These are phyloP conservation scores for Calocybe gambosa DNA, from an alignment of 1,284 basidiomycete genomes.

Conservation along the genomic window DNA sequence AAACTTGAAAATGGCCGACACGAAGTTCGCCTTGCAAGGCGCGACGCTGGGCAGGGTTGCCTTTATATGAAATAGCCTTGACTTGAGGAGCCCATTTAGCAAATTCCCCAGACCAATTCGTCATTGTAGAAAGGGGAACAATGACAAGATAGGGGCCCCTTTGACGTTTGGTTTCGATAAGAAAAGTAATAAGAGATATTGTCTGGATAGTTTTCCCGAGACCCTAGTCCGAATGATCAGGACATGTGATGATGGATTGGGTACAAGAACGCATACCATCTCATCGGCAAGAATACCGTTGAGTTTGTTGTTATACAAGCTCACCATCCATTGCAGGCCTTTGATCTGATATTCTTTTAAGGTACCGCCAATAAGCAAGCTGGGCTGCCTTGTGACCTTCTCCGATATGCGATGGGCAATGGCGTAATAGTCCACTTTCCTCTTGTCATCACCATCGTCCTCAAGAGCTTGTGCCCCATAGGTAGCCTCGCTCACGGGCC, in stretches of 20 bases:
- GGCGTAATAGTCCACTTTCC: constrained; percentile 94
- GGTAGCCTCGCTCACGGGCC: constrained; percentile 79
- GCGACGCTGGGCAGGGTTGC: constrained; percentile 80
- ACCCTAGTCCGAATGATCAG: constrained; percentile 52
- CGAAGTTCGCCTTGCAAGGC: constrained; percentile 71
- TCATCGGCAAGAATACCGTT: constrained; percentile 97
- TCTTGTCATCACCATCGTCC: constrained; percentile 57
- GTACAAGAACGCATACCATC: constrained; percentile 63
- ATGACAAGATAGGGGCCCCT: constrained; percentile 96
- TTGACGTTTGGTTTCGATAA: constrained; percentile 90
- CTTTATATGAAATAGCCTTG: constrained; percentile 87
- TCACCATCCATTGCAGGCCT: constrained; percentile 97
- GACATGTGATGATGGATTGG: constrained; percentile 6
- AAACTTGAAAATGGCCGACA: constrained; percentile 85
- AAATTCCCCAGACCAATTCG: constrained; percentile 98
- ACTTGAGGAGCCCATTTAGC: constrained; percentile 95
- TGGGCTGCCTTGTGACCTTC: constrained; percentile 80
- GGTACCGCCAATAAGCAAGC: constrained; percentile 76
- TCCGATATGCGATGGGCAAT: constrained; percentile 94
- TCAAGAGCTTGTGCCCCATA: constrained; percentile 81
- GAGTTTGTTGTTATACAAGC: constrained; percentile 96
- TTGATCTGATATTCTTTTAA: constrained; percentile 93
- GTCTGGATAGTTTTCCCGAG: constrained; percentile 96
- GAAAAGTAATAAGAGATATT: constrained; percentile 93
- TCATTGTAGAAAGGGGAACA: constrained; percentile 96